Conservation (phyloP, 1,284 basidiomycete genomes). For the Leccinum glutinopallens region DNA sequence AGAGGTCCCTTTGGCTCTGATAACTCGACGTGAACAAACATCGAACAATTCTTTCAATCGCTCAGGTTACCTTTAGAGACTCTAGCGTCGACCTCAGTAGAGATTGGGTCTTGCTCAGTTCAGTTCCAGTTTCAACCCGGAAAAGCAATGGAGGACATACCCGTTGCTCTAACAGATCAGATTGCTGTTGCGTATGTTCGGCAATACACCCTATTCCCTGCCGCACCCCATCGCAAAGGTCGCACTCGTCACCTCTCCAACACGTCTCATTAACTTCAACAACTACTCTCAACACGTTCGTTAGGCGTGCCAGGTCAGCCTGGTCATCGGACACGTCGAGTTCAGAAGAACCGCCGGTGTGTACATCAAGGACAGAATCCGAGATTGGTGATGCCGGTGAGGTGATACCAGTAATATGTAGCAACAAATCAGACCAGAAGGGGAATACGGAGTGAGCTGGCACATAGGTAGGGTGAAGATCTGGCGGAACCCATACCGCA, state of each 20-base stretch:
- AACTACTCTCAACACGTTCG: constrained; percentile 79
- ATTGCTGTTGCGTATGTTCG: constrained; percentile 70
- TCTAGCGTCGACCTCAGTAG: constrained; percentile 71
- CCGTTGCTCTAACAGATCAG: constrained; percentile 76
- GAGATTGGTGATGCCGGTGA: constrained; percentile 29
- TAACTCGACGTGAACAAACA: constrained; percentile 22
- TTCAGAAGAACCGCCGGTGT: constrained; percentile 26
- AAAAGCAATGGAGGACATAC: constrained; percentile 49
- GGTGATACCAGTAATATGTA: constrained; percentile 14
- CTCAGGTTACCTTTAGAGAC: constrained; percentile 61
- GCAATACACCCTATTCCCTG: constrained; percentile 71
- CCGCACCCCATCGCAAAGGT: constrained; percentile 80
- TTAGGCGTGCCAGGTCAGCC: constrained; percentile 81
- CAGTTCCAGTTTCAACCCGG: neutral
- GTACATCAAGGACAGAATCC: constrained; percentile 32
- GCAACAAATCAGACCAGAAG: constrained; percentile 39
- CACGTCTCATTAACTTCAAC: constrained; percentile 75
- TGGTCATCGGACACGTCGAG: constrained; percentile 42
- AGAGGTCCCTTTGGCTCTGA: constrained; percentile 85
- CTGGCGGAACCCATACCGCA: constrained; percentile 75
- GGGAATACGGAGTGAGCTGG: constrained; percentile 67
- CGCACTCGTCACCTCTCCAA: constrained; percentile 81
- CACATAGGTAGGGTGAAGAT: constrained; percentile 60
- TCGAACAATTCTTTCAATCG: neutral
- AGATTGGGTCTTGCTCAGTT: constrained; percentile 48